A percentile compares a stretch with the other conserved stretches of the same genome.
phyloP scores from a whole-genome alignment of 202 grass and related monocot genomes.

The Miscanthus sacchariflorus region DNA sequence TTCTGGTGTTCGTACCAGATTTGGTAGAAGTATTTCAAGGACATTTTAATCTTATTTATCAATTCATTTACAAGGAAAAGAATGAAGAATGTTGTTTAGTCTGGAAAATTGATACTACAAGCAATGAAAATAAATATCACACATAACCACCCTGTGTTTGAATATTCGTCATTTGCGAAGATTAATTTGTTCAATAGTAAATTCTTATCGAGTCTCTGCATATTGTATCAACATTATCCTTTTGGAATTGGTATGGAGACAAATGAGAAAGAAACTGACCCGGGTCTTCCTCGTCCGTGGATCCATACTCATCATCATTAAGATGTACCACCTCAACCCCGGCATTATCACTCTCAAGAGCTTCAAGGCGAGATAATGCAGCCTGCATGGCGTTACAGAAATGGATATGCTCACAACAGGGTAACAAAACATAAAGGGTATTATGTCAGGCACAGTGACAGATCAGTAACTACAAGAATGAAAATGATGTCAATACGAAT shows the following conservation, averaged over 20 bases:
- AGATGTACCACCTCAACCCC: neutral
- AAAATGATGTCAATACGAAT: no score
- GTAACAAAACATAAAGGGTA: no score
- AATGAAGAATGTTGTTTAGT: neutral
- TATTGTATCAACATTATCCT: neutral
- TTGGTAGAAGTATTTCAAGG: no score
- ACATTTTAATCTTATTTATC: no score
- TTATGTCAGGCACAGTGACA: neutral
- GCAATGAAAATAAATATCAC: neutral
- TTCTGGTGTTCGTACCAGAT: no score
- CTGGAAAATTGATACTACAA: neutral
- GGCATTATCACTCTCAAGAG: neutral
- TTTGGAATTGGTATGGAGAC: neutral
- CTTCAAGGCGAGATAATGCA: neutral
- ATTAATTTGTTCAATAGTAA: no score
- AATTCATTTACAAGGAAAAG: no score
- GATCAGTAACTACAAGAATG: neutral
- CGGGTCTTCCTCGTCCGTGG: slow-evolving; percentile 81
- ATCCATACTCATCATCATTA: neutral
- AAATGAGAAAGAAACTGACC: neutral
- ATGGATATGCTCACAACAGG: no score
- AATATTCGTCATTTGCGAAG: no score
- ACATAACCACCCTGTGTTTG: neutral
- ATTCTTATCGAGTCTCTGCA: neutral
- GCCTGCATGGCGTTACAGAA: neutral